These are phyloP conservation scores for Botrytis medusae DNA, from an alignment of 2,329 filamentous ascomycete species.

Conservation along the genomic window DNA sequence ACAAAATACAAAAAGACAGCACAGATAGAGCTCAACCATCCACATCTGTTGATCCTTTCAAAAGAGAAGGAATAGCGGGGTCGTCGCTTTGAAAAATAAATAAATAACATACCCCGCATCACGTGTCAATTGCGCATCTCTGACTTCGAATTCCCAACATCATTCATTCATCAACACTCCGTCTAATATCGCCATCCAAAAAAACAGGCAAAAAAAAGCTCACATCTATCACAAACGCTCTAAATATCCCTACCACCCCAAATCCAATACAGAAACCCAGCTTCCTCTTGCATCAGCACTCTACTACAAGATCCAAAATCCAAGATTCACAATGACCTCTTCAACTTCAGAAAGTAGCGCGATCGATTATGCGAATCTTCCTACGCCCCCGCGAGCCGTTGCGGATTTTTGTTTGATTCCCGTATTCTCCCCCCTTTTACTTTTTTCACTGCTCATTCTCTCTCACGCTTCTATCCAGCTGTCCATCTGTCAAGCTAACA, in stretches of 20 bases:
- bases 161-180: not conserved
- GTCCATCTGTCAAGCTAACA: not conserved
- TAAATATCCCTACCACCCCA: not conserved
- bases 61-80: not conserved
- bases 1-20: not conserved
- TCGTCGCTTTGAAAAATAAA: not conserved
- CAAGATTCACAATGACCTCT: not conserved
- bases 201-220: not conserved
- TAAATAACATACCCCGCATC: not conserved
- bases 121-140: not conserved
- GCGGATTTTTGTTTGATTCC: slow-evolving; percentile 93
- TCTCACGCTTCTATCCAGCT: too few relatives aligned
- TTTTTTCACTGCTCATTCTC: not conserved
- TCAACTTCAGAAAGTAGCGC: not conserved
- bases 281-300: too few relatives aligned
- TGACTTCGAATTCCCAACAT: not conserved
- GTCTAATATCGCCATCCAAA: not conserved
- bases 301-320: too few relatives aligned
- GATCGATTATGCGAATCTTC: slow-evolving; percentile 29
- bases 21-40: not conserved
- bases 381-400: slow-evolving; percentile 43
- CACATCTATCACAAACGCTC: too few relatives aligned
- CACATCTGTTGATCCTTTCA: not conserved
- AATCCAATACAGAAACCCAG: not conserved
- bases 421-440: slow-evolving; percentile 43